Evolutionary conservation across 2,329 filamentous ascomycete genomes (phyloP).

Genomic region (Canariomyces notabilis): DNA sequence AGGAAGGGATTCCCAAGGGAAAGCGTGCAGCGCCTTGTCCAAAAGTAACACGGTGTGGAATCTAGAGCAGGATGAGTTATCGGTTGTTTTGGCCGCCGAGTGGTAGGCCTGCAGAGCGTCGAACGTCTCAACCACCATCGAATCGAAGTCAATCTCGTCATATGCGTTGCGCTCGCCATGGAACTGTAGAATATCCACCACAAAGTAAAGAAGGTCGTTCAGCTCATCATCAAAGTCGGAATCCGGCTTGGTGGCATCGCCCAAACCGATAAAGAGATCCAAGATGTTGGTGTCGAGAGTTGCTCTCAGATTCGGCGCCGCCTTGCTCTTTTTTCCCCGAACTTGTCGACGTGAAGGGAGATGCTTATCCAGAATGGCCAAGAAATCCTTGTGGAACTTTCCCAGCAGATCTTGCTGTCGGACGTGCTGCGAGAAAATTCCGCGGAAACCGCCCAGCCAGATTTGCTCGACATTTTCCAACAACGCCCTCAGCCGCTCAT

Average conservation of each 20-base stretch:
- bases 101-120: slow-evolving; percentile 82
- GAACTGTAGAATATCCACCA: slow-evolving; percentile 94
- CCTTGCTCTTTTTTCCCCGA: slow-evolving; percentile 48
- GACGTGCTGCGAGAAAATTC: slow-evolving; percentile 77
- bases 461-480: slow-evolving; percentile 83
- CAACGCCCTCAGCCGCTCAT: slow-evolving; percentile 69
- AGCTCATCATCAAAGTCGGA: slow-evolving; percentile 79
- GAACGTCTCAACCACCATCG: slow-evolving; percentile 80
- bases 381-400: slow-evolving; percentile 72
- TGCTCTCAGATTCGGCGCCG: slow-evolving; percentile 32
- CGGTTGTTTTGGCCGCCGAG: slow-evolving; percentile 39
- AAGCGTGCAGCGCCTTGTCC: slow-evolving; percentile 83
- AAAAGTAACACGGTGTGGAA: slow-evolving; percentile 81
- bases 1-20: slow-evolving; percentile 94
- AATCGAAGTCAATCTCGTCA: slow-evolving; percentile 94
- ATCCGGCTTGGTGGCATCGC: slow-evolving; percentile 62
- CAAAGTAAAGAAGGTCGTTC: slow-evolving; percentile 92
- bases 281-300: slow-evolving; percentile 60
- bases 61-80: slow-evolving; percentile 36
- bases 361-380: slow-evolving; percentile 74
- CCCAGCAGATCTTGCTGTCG: slow-evolving; percentile 60
- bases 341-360: slow-evolving; percentile 73
- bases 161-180: slow-evolving; percentile 95
- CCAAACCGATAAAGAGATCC: slow-evolving; percentile 83
- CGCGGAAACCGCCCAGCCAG: slow-evolving; percentile 92